phyloP scores from a whole-genome alignment of 331 rosid genomes.

The Cucumis variabilis region DNA sequence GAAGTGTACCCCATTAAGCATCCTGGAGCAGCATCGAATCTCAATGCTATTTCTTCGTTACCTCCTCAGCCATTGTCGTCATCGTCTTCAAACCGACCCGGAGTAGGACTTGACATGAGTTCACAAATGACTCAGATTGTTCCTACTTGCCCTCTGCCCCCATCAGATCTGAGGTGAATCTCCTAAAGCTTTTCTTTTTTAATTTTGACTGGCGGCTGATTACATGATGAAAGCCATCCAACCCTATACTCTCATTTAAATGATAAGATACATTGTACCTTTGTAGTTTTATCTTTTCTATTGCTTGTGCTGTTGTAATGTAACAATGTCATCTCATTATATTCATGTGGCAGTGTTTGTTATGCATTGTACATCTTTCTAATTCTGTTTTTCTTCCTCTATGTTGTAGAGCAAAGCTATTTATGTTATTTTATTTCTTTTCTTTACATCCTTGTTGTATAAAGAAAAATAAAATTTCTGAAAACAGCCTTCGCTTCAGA shows the following conservation, averaged over 20 bases:
- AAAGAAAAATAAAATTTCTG: background rate
- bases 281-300: background rate
- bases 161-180: conserved; percentile 41
- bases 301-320: background rate
- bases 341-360: too few relatives aligned
- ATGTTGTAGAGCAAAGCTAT: background rate
- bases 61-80: conserved; percentile 36
- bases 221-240: conserved; percentile 7
- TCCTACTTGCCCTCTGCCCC: conserved; percentile 33
- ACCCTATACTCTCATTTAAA: conserved; percentile 9
- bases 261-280: background rate
- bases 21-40: conserved; percentile 47
- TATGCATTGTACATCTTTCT: background rate
- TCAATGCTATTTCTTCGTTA: conserved; percentile 34
- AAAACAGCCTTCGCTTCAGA: too few relatives aligned
- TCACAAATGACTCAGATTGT: conserved; percentile 28
- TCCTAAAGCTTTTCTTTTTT: background rate
- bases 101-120: conserved; percentile 27
- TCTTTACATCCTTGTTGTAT: background rate
- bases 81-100: conserved; percentile 41
- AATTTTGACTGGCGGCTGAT: conserved; percentile 6
- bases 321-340: conserved; percentile 1
- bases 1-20: conserved; percentile 86
- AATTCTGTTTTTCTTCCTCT: background rate
- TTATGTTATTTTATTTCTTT: background rate